These are phyloP conservation scores for Chenopodium quinoa DNA, from an alignment of 148 eudicot genomes.

Conservation along the genomic window DNA sequence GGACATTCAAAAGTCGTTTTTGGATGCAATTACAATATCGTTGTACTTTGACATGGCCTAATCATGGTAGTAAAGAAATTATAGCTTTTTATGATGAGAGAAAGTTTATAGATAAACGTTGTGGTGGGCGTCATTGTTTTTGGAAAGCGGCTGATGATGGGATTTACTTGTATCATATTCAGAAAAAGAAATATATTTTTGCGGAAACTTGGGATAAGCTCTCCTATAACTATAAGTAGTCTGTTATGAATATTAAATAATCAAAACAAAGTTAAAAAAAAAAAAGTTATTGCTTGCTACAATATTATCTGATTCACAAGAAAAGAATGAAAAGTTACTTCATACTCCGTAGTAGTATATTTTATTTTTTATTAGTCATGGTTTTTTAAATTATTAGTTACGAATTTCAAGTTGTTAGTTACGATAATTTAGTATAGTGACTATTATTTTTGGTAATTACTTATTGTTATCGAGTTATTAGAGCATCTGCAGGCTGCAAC, in stretches of 20 bases:
- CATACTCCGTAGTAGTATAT: no score
- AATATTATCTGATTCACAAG: no score
- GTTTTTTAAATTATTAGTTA: no score
- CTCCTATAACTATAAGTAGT: not conserved
- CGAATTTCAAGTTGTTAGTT: no score
- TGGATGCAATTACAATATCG: not conserved
- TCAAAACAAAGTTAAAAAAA: not conserved
- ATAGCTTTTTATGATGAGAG: not conserved
- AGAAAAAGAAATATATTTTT: not conserved
- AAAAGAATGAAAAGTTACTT: no score
- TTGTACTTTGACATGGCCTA: not conserved
- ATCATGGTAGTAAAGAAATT: not conserved
- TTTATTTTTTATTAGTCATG: no score
- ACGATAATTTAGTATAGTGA: no score
- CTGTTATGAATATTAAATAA: not conserved
- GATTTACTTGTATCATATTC: not conserved
- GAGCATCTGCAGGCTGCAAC: no score
- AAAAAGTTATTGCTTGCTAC: not conserved
- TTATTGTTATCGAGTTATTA: no score
- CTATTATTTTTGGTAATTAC: no score
- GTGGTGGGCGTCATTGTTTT: not conserved
- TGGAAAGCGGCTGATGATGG: not conserved
- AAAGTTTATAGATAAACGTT: not conserved
- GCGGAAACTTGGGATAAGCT: conserved; percentile 10
- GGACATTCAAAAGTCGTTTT: no score